Conservation (phyloP, 768 basidiomycete genomes). For the Kwoniella sp. region DNA sequence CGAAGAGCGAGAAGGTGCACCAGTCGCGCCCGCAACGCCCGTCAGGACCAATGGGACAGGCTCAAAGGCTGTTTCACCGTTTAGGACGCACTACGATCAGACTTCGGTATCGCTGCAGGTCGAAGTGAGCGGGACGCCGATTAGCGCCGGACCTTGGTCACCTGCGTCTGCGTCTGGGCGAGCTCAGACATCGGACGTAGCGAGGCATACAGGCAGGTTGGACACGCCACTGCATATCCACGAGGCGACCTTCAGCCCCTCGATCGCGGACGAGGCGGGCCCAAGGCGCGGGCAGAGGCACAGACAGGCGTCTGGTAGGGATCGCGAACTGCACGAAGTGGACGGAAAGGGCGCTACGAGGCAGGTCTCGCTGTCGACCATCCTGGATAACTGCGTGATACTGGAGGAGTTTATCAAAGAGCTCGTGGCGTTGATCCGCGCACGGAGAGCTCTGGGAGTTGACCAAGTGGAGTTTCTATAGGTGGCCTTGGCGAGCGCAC, state of each 20-base stretch:
- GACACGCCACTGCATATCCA: no score
- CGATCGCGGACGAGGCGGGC: no score
- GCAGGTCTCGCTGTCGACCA: conserved; percentile 68
- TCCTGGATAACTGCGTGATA: conserved; percentile 91
- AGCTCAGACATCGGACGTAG: no score
- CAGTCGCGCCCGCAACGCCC: conserved; percentile 11
- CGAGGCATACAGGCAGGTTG: no score
- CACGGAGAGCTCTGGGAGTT: conserved; percentile 34
- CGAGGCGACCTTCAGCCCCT: no score
- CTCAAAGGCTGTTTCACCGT: conserved; percentile 59
- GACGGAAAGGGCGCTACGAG: conserved; percentile 30
- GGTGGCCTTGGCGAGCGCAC: no score
- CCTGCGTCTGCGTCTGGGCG: no score
- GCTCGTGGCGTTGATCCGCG: conserved; percentile 37
- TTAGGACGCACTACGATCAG: conserved; percentile 75
- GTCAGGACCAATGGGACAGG: background rate
- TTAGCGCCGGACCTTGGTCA: conserved; percentile 64
- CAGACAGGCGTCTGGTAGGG: no score
- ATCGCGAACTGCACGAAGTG: background rate
- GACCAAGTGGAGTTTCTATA: conserved; percentile 33
- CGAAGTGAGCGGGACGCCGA: conserved; percentile 58
- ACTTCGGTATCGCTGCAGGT: conserved; percentile 72
- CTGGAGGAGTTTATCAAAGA: conserved; percentile 95
- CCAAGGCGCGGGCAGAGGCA: no score
- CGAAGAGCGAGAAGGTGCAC: conserved; percentile 7